These are phyloP conservation scores for Pleurotus salmoneostramineus DNA, from an alignment of 768 basidiomycete species.

Conservation along the genomic window DNA sequence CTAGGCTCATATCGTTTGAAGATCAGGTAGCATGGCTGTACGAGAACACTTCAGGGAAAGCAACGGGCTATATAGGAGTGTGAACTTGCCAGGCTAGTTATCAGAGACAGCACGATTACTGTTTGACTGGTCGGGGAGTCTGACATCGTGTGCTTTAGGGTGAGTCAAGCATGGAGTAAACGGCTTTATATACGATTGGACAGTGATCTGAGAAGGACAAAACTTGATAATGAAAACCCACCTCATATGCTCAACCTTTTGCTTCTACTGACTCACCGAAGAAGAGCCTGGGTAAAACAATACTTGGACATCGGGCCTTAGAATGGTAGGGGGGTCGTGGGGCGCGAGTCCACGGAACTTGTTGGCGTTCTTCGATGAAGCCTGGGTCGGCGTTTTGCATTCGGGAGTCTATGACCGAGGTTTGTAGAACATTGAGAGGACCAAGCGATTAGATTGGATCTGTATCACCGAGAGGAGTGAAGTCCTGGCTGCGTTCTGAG, in stretches of 20 bases:
- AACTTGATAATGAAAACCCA: background rate
- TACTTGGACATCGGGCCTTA: background rate
- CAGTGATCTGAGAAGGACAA: background rate
- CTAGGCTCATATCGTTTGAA: slow-evolving; percentile 28
- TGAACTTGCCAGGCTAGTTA: background rate
- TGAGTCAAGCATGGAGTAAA: background rate
- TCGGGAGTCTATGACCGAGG: background rate
- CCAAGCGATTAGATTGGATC: background rate
- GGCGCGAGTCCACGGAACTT: background rate
- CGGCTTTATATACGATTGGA: background rate
- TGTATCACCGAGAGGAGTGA: background rate
- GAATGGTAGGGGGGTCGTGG: background rate
- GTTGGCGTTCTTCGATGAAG: background rate
- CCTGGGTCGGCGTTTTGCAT: background rate
- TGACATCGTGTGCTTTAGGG: background rate
- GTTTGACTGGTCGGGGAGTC: background rate
- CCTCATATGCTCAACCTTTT: background rate
- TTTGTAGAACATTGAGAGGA: background rate
- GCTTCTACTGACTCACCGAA: background rate
- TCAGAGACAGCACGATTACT: background rate
- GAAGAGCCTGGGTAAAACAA: background rate
- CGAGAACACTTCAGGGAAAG: background rate
- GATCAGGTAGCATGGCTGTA: slow-evolving; percentile 23
- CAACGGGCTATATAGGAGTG: background rate
- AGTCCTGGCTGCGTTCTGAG: background rate